Percentiles rank a stretch among this genome's conserved stretches.
Conservation (phyloP, 148 eudicot species). For the Linanthus parryae region DNA sequence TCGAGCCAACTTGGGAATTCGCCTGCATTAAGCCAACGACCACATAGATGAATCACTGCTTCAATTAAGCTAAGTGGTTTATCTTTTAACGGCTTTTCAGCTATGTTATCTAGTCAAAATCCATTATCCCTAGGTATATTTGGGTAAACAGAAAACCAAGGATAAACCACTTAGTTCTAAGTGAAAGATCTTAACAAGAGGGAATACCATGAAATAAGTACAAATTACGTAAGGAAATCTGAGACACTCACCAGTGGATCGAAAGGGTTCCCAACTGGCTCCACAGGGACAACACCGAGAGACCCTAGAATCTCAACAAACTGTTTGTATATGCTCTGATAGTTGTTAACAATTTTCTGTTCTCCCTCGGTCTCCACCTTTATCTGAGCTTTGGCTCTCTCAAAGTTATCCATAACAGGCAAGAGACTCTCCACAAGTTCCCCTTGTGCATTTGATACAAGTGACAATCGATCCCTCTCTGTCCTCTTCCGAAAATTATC, state of each 20-base stretch:
- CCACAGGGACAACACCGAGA: conserved; percentile 78
- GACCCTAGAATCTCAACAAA: conserved; percentile 70
- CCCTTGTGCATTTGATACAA: conserved; percentile 74
- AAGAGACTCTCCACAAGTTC: conserved; percentile 72
- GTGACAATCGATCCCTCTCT: conserved; percentile 59
- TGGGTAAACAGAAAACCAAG: too few species aligned
- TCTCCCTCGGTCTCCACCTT: conserved; percentile 78
- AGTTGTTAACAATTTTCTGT: conserved; percentile 71
- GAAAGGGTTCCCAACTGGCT: conserved; percentile 65
- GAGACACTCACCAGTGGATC: conserved; percentile 72
- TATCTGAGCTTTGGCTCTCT: conserved; percentile 79
- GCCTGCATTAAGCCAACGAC: conserved; percentile 57
- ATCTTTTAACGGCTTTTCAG: too few species aligned
- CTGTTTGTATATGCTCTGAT: conserved; percentile 90
- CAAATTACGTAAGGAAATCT: background rate
- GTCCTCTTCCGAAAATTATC: conserved; percentile 90
- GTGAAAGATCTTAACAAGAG: too few species aligned
- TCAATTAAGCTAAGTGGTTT: too few species aligned
- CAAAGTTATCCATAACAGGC: conserved; percentile 85
- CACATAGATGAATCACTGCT: conserved; percentile 24
- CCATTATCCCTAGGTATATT: background rate
- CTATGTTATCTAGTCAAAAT: too few species aligned
- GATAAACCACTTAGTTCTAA: too few species aligned
- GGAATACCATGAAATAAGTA: background rate
- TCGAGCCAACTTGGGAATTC: conserved; percentile 70